Base-by-base conservation (phyloP, 2,329 filamentous ascomycete genomes). In the Penicillium thymicola region DNA sequence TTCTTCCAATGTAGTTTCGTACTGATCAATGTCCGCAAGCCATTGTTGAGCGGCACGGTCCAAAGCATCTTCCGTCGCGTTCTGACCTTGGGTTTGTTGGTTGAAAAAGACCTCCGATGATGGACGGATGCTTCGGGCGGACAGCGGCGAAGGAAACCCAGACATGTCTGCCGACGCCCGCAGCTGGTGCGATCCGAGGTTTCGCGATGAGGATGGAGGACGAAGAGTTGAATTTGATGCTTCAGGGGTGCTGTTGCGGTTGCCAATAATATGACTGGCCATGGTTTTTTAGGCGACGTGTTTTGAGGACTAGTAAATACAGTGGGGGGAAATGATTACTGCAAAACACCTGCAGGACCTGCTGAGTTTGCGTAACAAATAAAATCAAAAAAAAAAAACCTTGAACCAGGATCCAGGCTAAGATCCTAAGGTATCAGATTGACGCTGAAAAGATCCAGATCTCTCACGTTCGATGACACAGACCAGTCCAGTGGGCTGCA, bases 1-100 rank as follows among this genome's bases (percentile, higher is more conserved):
- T 74, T 99, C 94, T 76, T 97, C 94, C 69, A 99, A 78, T 1
- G 94, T 99, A n/a, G 88, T 96, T 81, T 99, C 94, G 70, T 97
- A 97, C 75, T 97, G 93, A 73, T 99, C 94, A 66, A 99, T 97
- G 70, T 99, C 94, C 54, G 93, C 92, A 68, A 99, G 93, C 94
- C 94, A 99, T 76, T 99, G 92, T 79, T 97, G 92, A 49, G 93
- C 92, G 63, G 93, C 89, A 76, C 92, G 93, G 74, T 97, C 94
- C 74, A 94, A 87, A 10, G 89, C 86, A 75, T 97, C 94, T 61
- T 97, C 92, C 21, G 84, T 77, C 66, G 83, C 86, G 64, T 81
- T 84, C 59, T 90, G 87, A 67, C 81, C 83, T 67, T 85, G 86
- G 61, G 82, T 82, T 72, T 88, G 83, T 68, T 89, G 90, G 62